Evolutionary conservation across 331 rosid species (phyloP), one percentile per base, ranked within the genome.

Genomic region (Malus hybrid): DNA sequence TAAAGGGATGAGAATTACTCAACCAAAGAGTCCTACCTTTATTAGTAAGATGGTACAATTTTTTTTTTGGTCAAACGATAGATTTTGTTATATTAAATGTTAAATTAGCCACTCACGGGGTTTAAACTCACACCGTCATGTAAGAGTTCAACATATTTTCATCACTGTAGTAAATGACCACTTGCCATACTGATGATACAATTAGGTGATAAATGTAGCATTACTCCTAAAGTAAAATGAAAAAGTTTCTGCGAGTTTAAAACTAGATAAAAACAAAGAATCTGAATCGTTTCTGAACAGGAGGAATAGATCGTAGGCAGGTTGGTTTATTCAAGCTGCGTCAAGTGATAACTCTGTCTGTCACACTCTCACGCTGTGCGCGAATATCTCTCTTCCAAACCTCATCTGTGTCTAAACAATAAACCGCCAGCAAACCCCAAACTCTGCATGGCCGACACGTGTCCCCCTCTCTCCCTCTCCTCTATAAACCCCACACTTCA

Each of bases 341-440:
- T 50, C 8, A 6, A 16, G n/a, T 50, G 56, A 16, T 50, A 16
- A 39, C 46, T 50, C 9, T 50, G 4, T 50, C n/a, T 50, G n/a
- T 50, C n/a, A 16, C 56, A 76, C 83, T 80, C 39, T 81, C 85
- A 80, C 84, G 59, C 71, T 1, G 29, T 80, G 77, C 80, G 81
- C 75, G 29, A 70, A 74, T 67, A 28, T 77, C 60, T 76, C 75
- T 80, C 32, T 74, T 55, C 31, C 56, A 64, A 67, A 65, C 75
- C 76, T 77, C 72, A 69, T 65, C 79, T 82, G 76, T 90, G 93
- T 90, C 90, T 83, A 36, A 60, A 80, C 82, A 27, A 24, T 54
- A 85, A 83, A 82, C 70, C 67, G 96, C 91, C 96, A 90, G 79
- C 93, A 76, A 85, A 71, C 73, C 78, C 46, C 61, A 18, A 36